Base-by-base conservation (phyloP, 2,329 filamentous ascomycete species). In the Plectosphaerella plurivora region DNA sequence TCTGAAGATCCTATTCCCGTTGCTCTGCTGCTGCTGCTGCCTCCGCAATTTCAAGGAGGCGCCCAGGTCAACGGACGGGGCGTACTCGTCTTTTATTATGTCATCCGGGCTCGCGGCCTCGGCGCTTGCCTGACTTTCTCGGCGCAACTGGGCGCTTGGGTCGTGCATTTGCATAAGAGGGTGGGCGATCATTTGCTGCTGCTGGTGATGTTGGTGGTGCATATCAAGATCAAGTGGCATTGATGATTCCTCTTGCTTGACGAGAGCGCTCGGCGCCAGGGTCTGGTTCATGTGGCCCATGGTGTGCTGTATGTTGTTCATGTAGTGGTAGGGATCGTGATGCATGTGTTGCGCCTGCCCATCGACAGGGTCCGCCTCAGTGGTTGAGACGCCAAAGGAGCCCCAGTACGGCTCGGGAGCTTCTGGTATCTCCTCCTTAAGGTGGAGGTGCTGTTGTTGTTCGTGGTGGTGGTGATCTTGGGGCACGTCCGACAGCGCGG, bases 401-500 rank as follows among this genome's bases (percentile, higher is more conserved):
- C 69, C 68, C 53, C 70, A 67, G 50, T 70, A 73, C 6, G 64
- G 67, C 45, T 66, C 63, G 4, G 63, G 69, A 22, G 70, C 68
- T 7, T 63, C 65, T 8, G 68, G 73, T 28, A 67, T 70, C 44
- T 65, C 67, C 39, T 67, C 59, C 49, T 60, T 63, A 24, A 60
- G 53, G 51, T 67, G 58, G 24, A 28, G 28, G 18, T 48, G 58
- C 60, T 24, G 55, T 63, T 52, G 59, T 63, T 49, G 67, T 54
- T 65, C 8, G 3, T 33, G 28, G 28, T 33, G 25, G 5, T 28
- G 28, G 18, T 18, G 41, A 22, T 44, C 41, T 20, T 10, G 8
- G 16, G 41, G 18, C 16, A 16, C 41, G 41, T 44, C 41, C n/a
- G 41, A 44, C 8, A 44, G 41, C 16, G 41, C 41, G 41, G n/a